A percentile compares a stretch with the other conserved stretches of the same genome.
Evolutionary conservation across 768 basidiomycete species (phyloP).

Genomic region (Phylloporus scabripes): DNA sequence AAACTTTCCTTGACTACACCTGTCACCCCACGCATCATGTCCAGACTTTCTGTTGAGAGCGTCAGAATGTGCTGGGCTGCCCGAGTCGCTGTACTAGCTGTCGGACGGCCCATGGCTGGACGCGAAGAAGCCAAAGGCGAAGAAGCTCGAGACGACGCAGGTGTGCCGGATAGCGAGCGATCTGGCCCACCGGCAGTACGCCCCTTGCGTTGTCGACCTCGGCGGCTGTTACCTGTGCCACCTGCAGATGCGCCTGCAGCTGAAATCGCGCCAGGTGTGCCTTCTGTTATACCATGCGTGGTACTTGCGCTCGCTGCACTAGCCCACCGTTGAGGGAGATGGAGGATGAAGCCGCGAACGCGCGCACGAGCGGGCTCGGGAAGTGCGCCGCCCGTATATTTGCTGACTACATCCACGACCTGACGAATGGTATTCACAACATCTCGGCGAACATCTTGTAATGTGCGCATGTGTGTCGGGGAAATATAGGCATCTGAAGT

Average conservation of each 20-base stretch:
- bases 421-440: constrained; percentile 86
- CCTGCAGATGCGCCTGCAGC: constrained; percentile 32
- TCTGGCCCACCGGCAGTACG: constrained; percentile 35
- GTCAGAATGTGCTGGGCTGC: constrained; percentile 79
- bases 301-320: constrained; percentile 12
- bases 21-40: constrained; percentile 90
- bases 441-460: constrained; percentile 70
- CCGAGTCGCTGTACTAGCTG: constrained; percentile 54
- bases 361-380: constrained; percentile 76
- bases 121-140: constrained; percentile 29
- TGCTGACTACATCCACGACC: constrained; percentile 81
- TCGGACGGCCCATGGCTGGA: constrained; percentile 24
- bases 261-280: constrained; percentile 31
- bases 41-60: constrained; percentile 85
- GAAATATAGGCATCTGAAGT: constrained; percentile 34
- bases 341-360: constrained; percentile 72
- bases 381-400: constrained; percentile 80
- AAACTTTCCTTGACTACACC: constrained; percentile 81
- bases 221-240: constrained; percentile 14
- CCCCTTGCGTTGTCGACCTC: constrained; percentile 30
- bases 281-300: constrained; percentile 21
- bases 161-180: constrained; percentile 28
- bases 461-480: constrained; percentile 54
- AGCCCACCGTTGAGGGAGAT: constrained; percentile 80
- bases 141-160: constrained; percentile 32